phyloP scores from a whole-genome alignment of 257 asterid genomes.

The Misopates orontium region DNA sequence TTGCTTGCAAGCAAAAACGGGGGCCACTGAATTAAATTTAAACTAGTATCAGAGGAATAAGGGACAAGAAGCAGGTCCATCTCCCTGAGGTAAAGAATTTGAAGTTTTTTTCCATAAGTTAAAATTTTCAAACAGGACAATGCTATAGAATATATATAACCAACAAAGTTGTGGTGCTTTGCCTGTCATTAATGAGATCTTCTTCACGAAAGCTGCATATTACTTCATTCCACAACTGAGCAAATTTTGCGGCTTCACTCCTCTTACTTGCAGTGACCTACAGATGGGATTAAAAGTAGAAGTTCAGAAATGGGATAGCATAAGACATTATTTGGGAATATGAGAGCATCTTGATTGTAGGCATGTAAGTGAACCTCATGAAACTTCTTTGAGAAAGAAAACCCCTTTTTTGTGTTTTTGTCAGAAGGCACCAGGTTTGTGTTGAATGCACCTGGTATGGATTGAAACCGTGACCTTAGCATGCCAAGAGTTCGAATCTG shows the following conservation, averaged over 20 bases:
- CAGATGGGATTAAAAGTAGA: slow-evolving; percentile 22
- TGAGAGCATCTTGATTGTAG: slow-evolving; percentile 24
- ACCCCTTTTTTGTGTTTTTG: slow-evolving; percentile 61
- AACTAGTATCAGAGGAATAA: slow-evolving; percentile 85
- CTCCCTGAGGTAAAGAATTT: slow-evolving; percentile 67
- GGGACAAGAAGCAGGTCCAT: slow-evolving; percentile 99
- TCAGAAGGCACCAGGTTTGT: slow-evolving; percentile 79
- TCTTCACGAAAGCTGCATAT: slow-evolving; percentile 95
- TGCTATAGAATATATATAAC: slow-evolving; percentile 19
- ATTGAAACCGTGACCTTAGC: slow-evolving; percentile 94
- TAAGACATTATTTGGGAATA: slow-evolving; percentile 21
- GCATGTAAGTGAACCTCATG: slow-evolving; percentile 55
- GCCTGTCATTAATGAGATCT: slow-evolving; percentile 96
- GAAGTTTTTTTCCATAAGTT: slow-evolving; percentile 35
- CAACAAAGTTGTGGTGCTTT: slow-evolving; percentile 32
- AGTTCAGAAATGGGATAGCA: slow-evolving; percentile 16
- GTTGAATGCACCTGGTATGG: slow-evolving; percentile 96
- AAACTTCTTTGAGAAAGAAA: slow-evolving; percentile 65
- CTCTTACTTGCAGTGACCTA: slow-evolving; percentile 74
- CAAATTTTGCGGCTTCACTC: slow-evolving; percentile 95
- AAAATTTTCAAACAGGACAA: slow-evolving; percentile 17
- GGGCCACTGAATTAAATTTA: slow-evolving; percentile 93
- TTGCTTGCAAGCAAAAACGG: slow-evolving; percentile 98
- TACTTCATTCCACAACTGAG: slow-evolving; percentile 96
- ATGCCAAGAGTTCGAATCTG: slow-evolving; percentile 96